A percentile compares a stretch with the other conserved stretches of the same genome.
Conservation (phyloP, 139 green algal genomes). For the Chlorella vulgaris region DNA sequence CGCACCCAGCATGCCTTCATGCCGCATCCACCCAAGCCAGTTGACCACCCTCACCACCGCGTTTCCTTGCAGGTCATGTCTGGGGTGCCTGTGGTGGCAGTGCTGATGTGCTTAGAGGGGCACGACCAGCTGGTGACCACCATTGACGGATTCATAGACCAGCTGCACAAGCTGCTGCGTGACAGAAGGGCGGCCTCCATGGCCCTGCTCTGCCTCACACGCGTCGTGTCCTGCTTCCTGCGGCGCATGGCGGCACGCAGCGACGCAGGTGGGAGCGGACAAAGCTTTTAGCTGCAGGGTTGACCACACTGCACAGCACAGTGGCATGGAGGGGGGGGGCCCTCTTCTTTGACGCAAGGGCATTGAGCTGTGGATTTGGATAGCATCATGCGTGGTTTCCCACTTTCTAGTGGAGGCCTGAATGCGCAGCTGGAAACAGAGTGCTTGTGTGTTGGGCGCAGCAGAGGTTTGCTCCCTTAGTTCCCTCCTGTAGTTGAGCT, state of each 20-base stretch:
- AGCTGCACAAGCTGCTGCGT: conserved; percentile 58
- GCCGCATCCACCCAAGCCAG: no score
- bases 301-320: no score
- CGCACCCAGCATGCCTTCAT: no score
- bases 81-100: conserved; percentile 74
- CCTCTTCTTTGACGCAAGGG: no score
- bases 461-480: no score
- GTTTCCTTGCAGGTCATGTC: conserved; percentile 29
- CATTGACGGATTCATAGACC: conserved; percentile 70
- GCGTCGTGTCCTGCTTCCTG: conserved; percentile 46
- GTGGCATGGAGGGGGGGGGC: no score
- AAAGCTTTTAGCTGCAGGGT: not conserved
- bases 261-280: conserved; percentile 4
- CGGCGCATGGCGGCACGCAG: conserved; percentile 16
- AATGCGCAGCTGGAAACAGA: no score
- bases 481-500: no score
- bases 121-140: conserved; percentile 48
- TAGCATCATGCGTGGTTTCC: no score
- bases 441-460: no score
- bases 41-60: not conserved
- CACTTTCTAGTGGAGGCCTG: no score
- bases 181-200: conserved; percentile 36
- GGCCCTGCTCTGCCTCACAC: conserved; percentile 40
- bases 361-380: no score
- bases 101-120: conserved; percentile 79